These are phyloP conservation scores for Cucurbita argyrosperma DNA, from an alignment of 306 rosid species.

Conservation along the genomic window DNA sequence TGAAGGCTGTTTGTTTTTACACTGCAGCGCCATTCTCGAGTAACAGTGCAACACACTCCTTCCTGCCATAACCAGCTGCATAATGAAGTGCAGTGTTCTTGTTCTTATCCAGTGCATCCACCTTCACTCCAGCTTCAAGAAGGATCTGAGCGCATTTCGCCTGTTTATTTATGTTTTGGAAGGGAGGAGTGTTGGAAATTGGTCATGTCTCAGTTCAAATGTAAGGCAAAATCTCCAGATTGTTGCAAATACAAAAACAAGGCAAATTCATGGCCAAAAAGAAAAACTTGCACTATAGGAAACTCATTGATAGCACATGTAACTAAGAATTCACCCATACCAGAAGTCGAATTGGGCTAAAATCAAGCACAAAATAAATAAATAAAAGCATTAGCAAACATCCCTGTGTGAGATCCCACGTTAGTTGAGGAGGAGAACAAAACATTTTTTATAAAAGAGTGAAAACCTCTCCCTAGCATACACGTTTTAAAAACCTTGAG, in stretches of 20 bases:
- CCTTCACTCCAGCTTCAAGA: constrained; percentile 90
- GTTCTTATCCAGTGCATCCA: constrained; percentile 89
- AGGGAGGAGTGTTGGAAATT: not conserved
- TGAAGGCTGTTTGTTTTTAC: constrained; percentile 20
- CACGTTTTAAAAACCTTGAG: too few species aligned
- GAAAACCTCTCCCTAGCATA: too few species aligned
- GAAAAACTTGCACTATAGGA: not conserved
- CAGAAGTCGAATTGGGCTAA: not conserved
- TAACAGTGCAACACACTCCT: constrained; percentile 91
- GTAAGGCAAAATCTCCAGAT: not conserved
- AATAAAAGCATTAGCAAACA: not conserved
- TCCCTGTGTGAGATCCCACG: too few species aligned
- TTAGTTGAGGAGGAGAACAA: too few species aligned
- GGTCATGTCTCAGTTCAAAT: not conserved
- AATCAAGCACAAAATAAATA: not conserved
- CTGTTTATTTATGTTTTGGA: constrained; percentile 23
- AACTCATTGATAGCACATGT: not conserved
- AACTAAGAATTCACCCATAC: not conserved
- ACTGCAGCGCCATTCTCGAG: constrained; percentile 93
- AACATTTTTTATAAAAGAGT: too few species aligned
- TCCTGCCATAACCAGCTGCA: constrained; percentile 97
- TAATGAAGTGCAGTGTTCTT: constrained; percentile 97
- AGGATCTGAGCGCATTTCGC: constrained; percentile 87
- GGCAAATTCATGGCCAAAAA: not conserved
- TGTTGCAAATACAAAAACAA: not conserved